These are phyloP conservation scores for Testicularia cyperi DNA, from an alignment of 1,284 basidiomycete species.

Conservation along the genomic window DNA sequence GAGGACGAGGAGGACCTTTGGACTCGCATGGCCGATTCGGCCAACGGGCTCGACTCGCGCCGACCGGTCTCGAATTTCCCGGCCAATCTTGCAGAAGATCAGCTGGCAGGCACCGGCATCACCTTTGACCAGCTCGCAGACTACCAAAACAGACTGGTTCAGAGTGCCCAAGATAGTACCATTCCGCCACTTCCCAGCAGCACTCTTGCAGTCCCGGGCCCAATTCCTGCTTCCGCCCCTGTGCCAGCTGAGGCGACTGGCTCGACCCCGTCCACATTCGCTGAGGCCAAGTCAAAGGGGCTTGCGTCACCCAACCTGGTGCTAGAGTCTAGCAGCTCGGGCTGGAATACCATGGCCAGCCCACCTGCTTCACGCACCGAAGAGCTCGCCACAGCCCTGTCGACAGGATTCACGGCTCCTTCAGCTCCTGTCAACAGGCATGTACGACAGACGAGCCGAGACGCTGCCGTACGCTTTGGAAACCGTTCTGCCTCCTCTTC, in stretches of 20 bases:
- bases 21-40: slow-evolving; percentile 36
- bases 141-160: slow-evolving; percentile 39
- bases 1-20: slow-evolving; percentile 47
- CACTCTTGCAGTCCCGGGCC: neutral
- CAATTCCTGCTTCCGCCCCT: no score
- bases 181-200: slow-evolving; percentile 15
- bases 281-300: slow-evolving; percentile 27
- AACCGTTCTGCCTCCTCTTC: slow-evolving; percentile 7
- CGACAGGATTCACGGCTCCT: slow-evolving; percentile 1
- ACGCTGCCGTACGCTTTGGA: no score
- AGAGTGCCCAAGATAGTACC: slow-evolving; percentile 20
- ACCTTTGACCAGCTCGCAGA: slow-evolving; percentile 44
- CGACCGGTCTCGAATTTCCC: slow-evolving; percentile 26
- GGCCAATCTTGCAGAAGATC: slow-evolving; percentile 16
- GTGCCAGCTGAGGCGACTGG: no score
- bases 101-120: slow-evolving; percentile 34
- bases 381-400: no score
- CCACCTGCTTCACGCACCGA: no score
- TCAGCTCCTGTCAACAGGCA: no score
- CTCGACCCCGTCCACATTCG: no score
- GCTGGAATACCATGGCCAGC: no score
- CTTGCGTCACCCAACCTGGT: slow-evolving; percentile 28
- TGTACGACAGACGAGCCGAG: no score
- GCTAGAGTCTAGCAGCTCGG: slow-evolving; percentile 2
- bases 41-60: slow-evolving; percentile 1